Evolutionary conservation across 2,329 filamentous ascomycete species (phyloP), one percentile per base, ranked within the genome.

Genomic region (Aspergillus sp.): DNA sequence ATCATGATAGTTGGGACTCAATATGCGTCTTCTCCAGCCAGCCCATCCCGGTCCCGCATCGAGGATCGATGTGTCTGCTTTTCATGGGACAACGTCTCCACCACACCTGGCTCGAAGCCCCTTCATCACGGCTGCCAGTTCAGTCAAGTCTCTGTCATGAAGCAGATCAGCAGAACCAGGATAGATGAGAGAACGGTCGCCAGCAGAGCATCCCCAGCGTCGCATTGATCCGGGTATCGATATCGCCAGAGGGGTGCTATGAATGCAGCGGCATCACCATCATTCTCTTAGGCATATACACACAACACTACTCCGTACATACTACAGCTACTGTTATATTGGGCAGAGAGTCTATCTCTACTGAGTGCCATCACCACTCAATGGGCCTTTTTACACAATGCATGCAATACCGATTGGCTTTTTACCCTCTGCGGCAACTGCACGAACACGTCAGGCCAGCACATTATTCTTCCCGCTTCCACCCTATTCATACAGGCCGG

Each of bases 381-480:
- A 39, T 28, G 36, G 19, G 26, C n/a, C n/a, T 10, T 19, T 38
- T 49, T 48, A 40, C 47, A 43, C 52, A 46, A 46, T 48, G 47
- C 52, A 51, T 52, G 46, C 40, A 3, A 32, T 42, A 19, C 19
- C 19, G 8, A 60, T 57, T 58, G 56, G 57, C 34, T 33, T 52
- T 38, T 39, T 41, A 19, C 19, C 19, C 19, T 19, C 19, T 32
- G 7, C 34, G 46, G 44, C 44, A 47, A 48, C 52, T 51, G 54
- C 52, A 59, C 50, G 56, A 53, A 57, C 59, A 62, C 59, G 59
- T 61, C 59, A 59, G 43, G 28, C 44, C 42, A 41, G 41, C 28
- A 35, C 40, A 42, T 42, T n/a, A 19, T 19, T 19, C 19, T 19
- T 19, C 19, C 19, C 19, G 19, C 19, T 19, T 19, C 19, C 19